These are phyloP conservation scores for Podaxis sp. DNA, from an alignment of 768 basidiomycete species.

Conservation along the genomic window DNA sequence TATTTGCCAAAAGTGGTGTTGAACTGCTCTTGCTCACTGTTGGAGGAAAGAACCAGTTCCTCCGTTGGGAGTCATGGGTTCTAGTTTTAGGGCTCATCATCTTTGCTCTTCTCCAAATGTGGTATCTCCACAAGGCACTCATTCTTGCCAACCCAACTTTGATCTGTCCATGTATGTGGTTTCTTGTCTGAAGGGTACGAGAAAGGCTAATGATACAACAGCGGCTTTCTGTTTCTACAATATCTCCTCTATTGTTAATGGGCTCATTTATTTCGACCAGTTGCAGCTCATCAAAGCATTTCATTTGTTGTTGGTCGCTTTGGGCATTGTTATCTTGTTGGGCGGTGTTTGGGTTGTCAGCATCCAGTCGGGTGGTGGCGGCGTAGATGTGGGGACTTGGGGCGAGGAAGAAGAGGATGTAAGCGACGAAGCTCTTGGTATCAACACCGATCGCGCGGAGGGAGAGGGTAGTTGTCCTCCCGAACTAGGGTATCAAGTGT, in stretches of 20 bases:
- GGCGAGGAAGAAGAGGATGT: slow-evolving; percentile 41
- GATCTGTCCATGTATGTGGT: slow-evolving; percentile 75
- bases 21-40: slow-evolving; percentile 82
- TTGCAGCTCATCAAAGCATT: slow-evolving; percentile 63
- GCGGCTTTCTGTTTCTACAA: slow-evolving; percentile 97
- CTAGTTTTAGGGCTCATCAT: slow-evolving; percentile 67
- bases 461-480: slow-evolving; percentile 16
- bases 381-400: slow-evolving; percentile 47
- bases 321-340: slow-evolving; percentile 78
- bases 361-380: slow-evolving; percentile 60
- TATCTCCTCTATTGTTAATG: slow-evolving; percentile 86
- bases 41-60: slow-evolving; percentile 75
- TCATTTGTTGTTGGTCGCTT: slow-evolving; percentile 71
- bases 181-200: slow-evolving; percentile 9
- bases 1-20: slow-evolving; percentile 93
- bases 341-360: slow-evolving; percentile 91
- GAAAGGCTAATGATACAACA: slow-evolving; percentile 25
- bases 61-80: slow-evolving; percentile 82
- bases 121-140: slow-evolving; percentile 81
- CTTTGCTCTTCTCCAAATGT: slow-evolving; percentile 79
- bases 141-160: slow-evolving; percentile 81
- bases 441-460: slow-evolving; percentile 17
- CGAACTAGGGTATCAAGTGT: neutral
- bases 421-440: slow-evolving; percentile 26
- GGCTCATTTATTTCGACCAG: slow-evolving; percentile 88